Evolutionary conservation across 495 filamentous ascomycete species (phyloP).

Genomic region (Penicillium chermesinum): DNA sequence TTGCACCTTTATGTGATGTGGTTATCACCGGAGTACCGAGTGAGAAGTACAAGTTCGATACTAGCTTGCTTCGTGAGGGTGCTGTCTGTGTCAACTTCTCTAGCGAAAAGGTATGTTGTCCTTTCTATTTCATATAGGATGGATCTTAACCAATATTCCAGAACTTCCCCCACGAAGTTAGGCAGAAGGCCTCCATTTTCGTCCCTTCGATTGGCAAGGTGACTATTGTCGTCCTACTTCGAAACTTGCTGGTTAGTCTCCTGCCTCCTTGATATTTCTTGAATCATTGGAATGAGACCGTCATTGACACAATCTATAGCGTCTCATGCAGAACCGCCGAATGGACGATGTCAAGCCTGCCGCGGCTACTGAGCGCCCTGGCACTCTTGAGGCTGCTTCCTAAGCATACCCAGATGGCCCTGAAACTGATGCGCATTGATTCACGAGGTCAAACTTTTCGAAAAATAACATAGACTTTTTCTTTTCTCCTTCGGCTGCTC

Average conservation of each 20-base stretch:
- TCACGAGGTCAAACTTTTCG: slow-evolving; percentile 6
- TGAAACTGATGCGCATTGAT: slow-evolving; percentile 7
- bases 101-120: slow-evolving; percentile 63
- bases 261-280: not conserved
- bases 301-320: slow-evolving; percentile 22
- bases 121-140: not conserved
- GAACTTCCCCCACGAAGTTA: slow-evolving; percentile 85
- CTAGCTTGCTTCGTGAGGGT: slow-evolving; percentile 73
- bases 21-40: slow-evolving; percentile 91
- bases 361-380: slow-evolving; percentile 40
- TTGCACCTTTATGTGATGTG: slow-evolving; percentile 82
- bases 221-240: slow-evolving; percentile 83
- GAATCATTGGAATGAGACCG: too few relatives aligned
- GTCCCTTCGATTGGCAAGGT: slow-evolving; percentile 97
- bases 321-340: slow-evolving; percentile 48
- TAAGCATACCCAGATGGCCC: slow-evolving; percentile 4
- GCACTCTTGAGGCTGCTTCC: slow-evolving; percentile 35
- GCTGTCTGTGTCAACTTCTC: slow-evolving; percentile 98
- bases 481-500: slow-evolving; percentile 21
- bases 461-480: slow-evolving; percentile 19
- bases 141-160: slow-evolving; percentile 18
- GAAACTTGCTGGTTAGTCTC: slow-evolving; percentile 75
- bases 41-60: slow-evolving; percentile 81
- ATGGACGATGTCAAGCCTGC: slow-evolving; percentile 43
- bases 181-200: slow-evolving; percentile 93